phyloP scores from a whole-genome alignment of 2,329 filamentous ascomycete species.

The Pyrenochaeta sp. region DNA sequence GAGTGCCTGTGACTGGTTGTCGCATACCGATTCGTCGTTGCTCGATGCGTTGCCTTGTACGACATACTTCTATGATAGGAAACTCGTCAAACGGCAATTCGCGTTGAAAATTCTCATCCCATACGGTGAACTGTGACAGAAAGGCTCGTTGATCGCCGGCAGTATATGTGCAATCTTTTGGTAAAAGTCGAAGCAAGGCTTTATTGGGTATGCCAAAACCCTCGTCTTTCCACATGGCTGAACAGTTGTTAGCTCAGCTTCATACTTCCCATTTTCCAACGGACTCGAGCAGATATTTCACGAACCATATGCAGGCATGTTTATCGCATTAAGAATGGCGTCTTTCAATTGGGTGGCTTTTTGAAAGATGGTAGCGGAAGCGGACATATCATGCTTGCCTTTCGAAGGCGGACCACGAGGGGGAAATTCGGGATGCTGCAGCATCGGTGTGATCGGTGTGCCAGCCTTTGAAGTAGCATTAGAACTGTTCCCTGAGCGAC shows the following conservation, averaged over 20 bases:
- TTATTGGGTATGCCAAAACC: conserved; percentile 77
- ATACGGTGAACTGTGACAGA: conserved; percentile 68
- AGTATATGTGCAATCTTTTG: conserved; percentile 48
- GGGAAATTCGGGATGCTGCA: conserved; percentile 69
- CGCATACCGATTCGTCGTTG: conserved; percentile 69
- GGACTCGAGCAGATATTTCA: neutral
- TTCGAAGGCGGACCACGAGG: conserved; percentile 71
- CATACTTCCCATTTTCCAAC: neutral
- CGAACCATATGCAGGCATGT: conserved; percentile 71
- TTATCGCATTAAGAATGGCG: conserved; percentile 76
- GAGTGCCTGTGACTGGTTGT: conserved; percentile 61
- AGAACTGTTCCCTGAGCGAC: conserved; percentile 40
- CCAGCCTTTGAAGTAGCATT: conserved; percentile 50
- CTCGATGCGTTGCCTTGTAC: conserved; percentile 67
- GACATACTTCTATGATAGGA: conserved; percentile 71
- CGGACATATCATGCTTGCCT: conserved; percentile 57
- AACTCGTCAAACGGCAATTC: conserved; percentile 67
- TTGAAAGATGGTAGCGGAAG: conserved; percentile 71
- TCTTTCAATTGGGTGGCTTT: conserved; percentile 81
- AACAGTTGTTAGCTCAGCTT: conserved; percentile 5
- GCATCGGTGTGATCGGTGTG: conserved; percentile 66
- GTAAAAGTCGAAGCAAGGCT: conserved; percentile 60
- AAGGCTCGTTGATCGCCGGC: conserved; percentile 59
- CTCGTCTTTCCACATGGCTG: conserved; percentile 80
- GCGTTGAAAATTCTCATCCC: conserved; percentile 71